These are phyloP conservation scores for Quercus dentata DNA, from an alignment of 306 rosid genomes.

Conservation along the genomic window DNA sequence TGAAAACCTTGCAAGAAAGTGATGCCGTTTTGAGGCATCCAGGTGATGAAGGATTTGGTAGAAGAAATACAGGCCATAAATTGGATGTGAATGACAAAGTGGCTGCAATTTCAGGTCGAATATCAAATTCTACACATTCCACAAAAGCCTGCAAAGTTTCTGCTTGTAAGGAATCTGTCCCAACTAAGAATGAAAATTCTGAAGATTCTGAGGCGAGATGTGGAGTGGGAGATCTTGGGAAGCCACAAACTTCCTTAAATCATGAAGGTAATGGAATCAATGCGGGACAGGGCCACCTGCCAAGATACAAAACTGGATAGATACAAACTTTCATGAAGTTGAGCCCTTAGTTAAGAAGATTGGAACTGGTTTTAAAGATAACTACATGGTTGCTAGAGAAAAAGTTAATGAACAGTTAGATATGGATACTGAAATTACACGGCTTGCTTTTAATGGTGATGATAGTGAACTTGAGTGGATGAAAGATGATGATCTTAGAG, in stretches of 20 bases:
- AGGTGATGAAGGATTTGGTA: constrained; percentile 27
- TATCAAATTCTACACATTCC: constrained; percentile 34
- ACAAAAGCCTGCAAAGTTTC: constrained; percentile 34
- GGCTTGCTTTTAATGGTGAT: constrained; percentile 43
- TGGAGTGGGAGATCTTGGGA: constrained; percentile 24
- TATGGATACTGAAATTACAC: constrained; percentile 31
- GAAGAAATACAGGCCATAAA: constrained; percentile 15
- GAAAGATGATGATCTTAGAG: constrained; percentile 73
- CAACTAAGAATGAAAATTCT: constrained; percentile 25
- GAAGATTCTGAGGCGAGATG: constrained; percentile 22
- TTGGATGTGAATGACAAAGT: constrained; percentile 14
- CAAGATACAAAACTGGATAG: constrained; percentile 67
- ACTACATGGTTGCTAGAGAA: constrained; percentile 68
- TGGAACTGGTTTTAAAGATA: constrained; percentile 77
- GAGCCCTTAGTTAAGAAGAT: constrained; percentile 73
- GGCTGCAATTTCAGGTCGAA: constrained; percentile 29
- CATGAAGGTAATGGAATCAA: constrained; percentile 32
- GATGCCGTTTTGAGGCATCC: constrained; percentile 28
- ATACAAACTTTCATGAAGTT: constrained; percentile 67
- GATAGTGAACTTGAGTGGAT: constrained; percentile 85
- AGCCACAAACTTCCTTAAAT: constrained; percentile 34
- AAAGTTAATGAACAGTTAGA: constrained; percentile 42
- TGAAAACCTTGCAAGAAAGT: constrained; percentile 27
- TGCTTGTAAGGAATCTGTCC: constrained; percentile 29
- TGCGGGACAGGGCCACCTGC: constrained; percentile 22